Conservation (phyloP, 2,329 filamentous ascomycete genomes). For the Fragosphaeria purpurea region DNA sequence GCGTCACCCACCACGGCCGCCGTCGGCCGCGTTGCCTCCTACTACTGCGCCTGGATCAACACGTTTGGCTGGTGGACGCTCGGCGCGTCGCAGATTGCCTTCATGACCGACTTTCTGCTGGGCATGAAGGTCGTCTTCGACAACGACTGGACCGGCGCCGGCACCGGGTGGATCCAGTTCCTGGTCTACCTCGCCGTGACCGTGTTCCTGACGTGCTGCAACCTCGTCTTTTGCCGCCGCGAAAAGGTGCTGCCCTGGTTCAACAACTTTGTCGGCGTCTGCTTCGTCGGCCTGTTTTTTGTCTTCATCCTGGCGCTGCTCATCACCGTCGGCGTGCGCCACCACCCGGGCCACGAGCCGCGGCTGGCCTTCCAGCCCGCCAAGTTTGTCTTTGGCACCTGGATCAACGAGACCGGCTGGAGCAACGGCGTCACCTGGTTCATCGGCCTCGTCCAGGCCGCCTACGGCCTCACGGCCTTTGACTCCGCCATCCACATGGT, state of each 20-base stretch:
- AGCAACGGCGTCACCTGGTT: constrained; percentile 20
- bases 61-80: constrained; percentile 14
- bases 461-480: constrained; percentile 20
- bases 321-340: constrained; percentile 9
- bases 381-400: constrained; percentile 21
- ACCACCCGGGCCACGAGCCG: too few relatives aligned
- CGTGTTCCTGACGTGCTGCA: constrained; percentile 17
- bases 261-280: constrained; percentile 48
- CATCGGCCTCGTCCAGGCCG: constrained; percentile 25
- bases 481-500: constrained; percentile 27
- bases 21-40: constrained; percentile 4
- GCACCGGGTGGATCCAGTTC: constrained; percentile 23
- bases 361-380: constrained; percentile 16
- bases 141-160: constrained; percentile 9
- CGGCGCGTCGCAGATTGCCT: constrained; percentile 11
- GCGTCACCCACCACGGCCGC: too few relatives aligned
- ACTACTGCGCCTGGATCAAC: constrained; percentile 13
- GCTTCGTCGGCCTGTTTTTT: constrained; percentile 21
- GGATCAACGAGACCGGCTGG: constrained; percentile 24
- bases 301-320: constrained; percentile 22
- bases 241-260: constrained; percentile 38
- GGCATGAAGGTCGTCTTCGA: constrained; percentile 12
- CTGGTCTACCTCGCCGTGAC: constrained; percentile 39
- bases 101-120: constrained; percentile 11
- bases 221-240: constrained; percentile 32